phyloP scores from a whole-genome alignment of 176 grass and related monocot genomes.

The Tillandsia leiboldiana region DNA sequence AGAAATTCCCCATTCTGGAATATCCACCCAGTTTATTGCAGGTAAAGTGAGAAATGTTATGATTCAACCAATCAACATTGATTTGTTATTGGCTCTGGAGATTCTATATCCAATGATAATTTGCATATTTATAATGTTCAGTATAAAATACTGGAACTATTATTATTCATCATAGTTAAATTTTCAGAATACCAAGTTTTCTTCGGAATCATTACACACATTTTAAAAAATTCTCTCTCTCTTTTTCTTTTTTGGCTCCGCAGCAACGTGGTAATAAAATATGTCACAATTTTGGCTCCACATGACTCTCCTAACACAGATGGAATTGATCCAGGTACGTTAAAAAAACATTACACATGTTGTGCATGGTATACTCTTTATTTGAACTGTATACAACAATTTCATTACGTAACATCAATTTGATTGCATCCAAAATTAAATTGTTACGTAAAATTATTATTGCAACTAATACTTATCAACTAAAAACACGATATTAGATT shows the following conservation, averaged over 20 bases:
- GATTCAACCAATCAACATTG: not conserved
- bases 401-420: too few species aligned
- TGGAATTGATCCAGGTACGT: slow-evolving; percentile 67
- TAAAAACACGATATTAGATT: slow-evolving; percentile 21
- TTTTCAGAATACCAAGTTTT: not conserved
- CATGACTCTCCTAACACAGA: slow-evolving; percentile 83
- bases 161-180: too few species aligned
- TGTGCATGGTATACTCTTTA: too few species aligned
- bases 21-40: slow-evolving; percentile 82
- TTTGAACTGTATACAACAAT: too few species aligned
- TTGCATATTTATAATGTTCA: too few species aligned
- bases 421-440: too few species aligned
- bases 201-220: too few species aligned
- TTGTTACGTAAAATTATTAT: too few species aligned
- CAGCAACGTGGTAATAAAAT: slow-evolving; percentile 69
- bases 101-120: not conserved
- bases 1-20: slow-evolving; percentile 93
- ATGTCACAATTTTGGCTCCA: slow-evolving; percentile 56
- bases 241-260: not conserved
- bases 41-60: slow-evolving; percentile 18
- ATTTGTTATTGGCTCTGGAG: not conserved
- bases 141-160: too few species aligned
- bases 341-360: not conserved
- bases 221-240: not conserved
- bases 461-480: too few species aligned